Evolutionary conservation across 1,284 basidiomycete species (phyloP), one percentile per base, ranked within the genome.

Genomic region (Heterobasidion annosum): DNA sequence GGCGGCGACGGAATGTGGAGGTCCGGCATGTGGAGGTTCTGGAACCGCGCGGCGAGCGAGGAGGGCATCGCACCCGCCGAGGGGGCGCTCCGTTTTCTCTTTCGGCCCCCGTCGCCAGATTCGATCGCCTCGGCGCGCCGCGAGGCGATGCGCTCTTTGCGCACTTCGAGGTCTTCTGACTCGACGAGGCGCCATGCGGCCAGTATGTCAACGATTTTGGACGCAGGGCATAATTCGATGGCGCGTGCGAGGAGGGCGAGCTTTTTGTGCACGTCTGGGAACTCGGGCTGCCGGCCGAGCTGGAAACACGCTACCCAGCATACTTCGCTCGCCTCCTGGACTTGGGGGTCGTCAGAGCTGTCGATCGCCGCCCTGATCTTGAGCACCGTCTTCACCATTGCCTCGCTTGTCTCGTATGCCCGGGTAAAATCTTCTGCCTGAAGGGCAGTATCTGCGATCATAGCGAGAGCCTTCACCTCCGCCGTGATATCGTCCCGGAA

Each of bases 261-360:
- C 62, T 88, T 91, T 61, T 83, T 81, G 12, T 75, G 69, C 3
- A 80, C 69, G 60, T 93, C 85, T 1, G 76, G 65, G 62, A 87
- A 93, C 62, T 89, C 89, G 13, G 81, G 73, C 61, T 92, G 86
- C 52, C 85, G 79, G 13, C 91, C 93, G 2, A 97, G 79, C 67
- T 91, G 87, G 70, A 85, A 92, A 65, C 89, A 93, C 2, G 85
- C 83, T 18, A 88, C 80, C 92, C 92, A 95, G 62, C 87, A 91
- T 25, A 92, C 85, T 62, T 92, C 86, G 48, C 77, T 78, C 3
- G 88, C 88, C 55, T 88, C 82, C 35, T 75, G 69, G 32, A 79
- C 62, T 57, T 75, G 69, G 10, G 73, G 68, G 56, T 82, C 75
- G 44, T 75, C 73, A 2, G 70, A 10, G 18, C 33, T 56, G 16